Base-by-base conservation (phyloP, 2,329 filamentous ascomycete species). In the Myrmaecium sp. region DNA sequence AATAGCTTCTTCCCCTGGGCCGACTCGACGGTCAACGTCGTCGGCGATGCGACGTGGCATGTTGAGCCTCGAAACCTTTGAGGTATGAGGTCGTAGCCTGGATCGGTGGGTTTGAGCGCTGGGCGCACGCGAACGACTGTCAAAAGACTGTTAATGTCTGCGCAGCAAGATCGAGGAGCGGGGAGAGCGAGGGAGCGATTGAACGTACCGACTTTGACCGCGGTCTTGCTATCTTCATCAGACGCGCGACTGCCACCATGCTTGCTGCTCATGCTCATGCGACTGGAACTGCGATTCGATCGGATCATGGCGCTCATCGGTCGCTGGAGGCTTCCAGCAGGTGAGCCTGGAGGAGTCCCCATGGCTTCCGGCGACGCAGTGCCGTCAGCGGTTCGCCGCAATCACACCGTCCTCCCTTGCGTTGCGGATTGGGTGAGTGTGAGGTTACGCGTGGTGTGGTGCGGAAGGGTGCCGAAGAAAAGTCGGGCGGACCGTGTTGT, bases 1-100 rank as follows among this genome's bases (percentile, higher is more conserved):
- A 98, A 98, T 3, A 94, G 64, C 49, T 95, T 95, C 45, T 78
- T 78, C 26, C 86, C 89, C 46, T 93, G 83, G 0, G 83, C 77
- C 2, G 84, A 79, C 45, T 95, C 89, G 39, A 98, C 82, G 14
- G 80, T 66, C 25, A 98, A 60, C 47, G 69, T 92, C 5, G 82
- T 94, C 23, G 78, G 66, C 10, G 82, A 81, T 7, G 76, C 83
- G 33, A 86, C 80, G 37, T 94, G 83, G 35, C 91, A 83, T 62
- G 86, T 93, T 20, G 84, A 76, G 36, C 77, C 72, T 52, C 93
- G 86, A 47, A 98, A 98, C 44, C 89, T 74, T 52, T 93, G 84
- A 9, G 89, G 89, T 31, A 98, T 89, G 37, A 95, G 69, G 36
- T 98, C 89, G 58, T 69, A 98, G 34, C 84, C 86, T 5, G 89